Evolutionary conservation across 192 early-diverging fungal genomes (phyloP), one percentile per base, ranked within the genome.

Genomic region (Glomus cerebriforme): DNA sequence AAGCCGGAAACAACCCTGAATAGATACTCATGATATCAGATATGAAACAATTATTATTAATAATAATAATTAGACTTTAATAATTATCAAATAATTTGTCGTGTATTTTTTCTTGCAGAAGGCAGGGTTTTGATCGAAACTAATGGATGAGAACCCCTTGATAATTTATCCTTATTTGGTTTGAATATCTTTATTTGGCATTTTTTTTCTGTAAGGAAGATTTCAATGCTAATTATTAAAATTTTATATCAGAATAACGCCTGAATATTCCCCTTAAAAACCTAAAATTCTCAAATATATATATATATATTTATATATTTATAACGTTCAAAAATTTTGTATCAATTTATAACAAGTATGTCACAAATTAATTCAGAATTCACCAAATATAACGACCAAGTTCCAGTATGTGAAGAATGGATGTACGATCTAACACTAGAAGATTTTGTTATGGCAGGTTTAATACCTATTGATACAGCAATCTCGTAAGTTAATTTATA

Each of bases 371-470:
- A 35, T 35, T 37, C 6, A 5, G 32, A 67, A 67, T 35, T 17
- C 3, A 37, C 19, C 3, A n/a, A 22, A 22, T 19, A 10, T n/a
- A 35, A 68, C 22, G 66, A 29, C 8, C 32, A 68, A 43, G n/a
- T 39, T 0, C 39, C 39, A 26, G 1, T 68, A 37, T 68, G 7
- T 39, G 66, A 68, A 68, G 66, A 68, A n/a, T 68, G 66, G 66
- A 68, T 68, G 66, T 10, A n/a, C 9, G 35, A 43, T 68, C 35
- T 68, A 12, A 68, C 66, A 8, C 0, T 68, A 19, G 66, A 6
- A 68, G 66, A 68, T 68, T 68, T 68, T 68, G 37, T 68, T 22
- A 68, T 39, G 1, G 66, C 66, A 10, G 66, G 66, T 68, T 68
- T 68, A n/a, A 68, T 68, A n/a, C 66, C 66, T 15, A n/a, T 35